These are phyloP conservation scores for Fagopyrum homotropicum DNA, from an alignment of 148 eudicot genomes.

Conservation along the genomic window DNA sequence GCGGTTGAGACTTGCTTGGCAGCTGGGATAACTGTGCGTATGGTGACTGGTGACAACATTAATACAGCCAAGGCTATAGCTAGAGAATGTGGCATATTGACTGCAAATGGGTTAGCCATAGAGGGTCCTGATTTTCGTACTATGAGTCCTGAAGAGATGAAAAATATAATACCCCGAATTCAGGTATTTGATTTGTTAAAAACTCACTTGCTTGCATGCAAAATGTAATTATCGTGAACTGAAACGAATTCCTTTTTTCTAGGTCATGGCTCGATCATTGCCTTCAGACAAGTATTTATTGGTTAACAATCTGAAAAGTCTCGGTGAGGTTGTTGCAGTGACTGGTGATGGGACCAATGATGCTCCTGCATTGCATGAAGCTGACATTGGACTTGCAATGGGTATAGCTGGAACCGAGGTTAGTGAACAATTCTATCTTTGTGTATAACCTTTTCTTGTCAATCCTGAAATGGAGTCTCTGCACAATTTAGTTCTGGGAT, in stretches of 20 bases:
- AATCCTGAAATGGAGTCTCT: neutral
- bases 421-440: constrained; percentile 11
- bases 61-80: constrained; percentile 96
- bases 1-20: constrained; percentile 84
- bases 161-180: constrained; percentile 48
- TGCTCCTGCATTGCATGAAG: constrained; percentile 45
- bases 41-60: constrained; percentile 98
- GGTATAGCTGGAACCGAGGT: constrained; percentile 55
- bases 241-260: neutral
- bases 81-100: constrained; percentile 86
- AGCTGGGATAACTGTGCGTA: constrained; percentile 88
- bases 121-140: constrained; percentile 77
- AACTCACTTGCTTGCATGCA: neutral
- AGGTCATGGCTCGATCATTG: constrained; percentile 38
- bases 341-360: constrained; percentile 53
- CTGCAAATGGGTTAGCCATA: constrained; percentile 67
- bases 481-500: too few species aligned
- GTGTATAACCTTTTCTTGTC: neutral
- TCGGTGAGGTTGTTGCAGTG: constrained; percentile 43
- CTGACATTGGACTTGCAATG: constrained; percentile 49
- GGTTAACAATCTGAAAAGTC: constrained; percentile 26
- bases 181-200: constrained; percentile 39
- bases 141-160: constrained; percentile 46
- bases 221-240: neutral
- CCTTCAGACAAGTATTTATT: constrained; percentile 37